Percentiles rank a stretch among this genome's conserved stretches.
phyloP scores from a whole-genome alignment of 2,329 filamentous ascomycete species.

The Diaporthe sp. region DNA sequence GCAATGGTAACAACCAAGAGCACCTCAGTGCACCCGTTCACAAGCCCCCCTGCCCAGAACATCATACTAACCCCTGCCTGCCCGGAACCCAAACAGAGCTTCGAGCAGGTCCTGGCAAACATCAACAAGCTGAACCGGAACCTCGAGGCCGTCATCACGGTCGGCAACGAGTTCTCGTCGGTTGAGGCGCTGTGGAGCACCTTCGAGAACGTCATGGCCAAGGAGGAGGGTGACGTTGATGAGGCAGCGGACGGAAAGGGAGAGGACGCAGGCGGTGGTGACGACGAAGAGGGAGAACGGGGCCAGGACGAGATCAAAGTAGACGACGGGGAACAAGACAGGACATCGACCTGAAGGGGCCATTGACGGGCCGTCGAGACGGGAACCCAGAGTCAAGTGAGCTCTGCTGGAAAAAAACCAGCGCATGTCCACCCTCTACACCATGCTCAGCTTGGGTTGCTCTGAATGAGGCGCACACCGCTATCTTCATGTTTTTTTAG shows the following conservation, averaged over 20 bases:
- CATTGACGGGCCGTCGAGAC: no score
- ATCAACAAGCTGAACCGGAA: constrained; percentile 96
- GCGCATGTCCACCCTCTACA: background rate
- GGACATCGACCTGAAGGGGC: background rate
- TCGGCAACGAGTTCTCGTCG: constrained; percentile 97
- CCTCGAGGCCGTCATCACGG: constrained; percentile 90
- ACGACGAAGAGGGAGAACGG: background rate
- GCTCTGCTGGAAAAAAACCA: background rate
- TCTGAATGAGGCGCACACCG: constrained; percentile 23
- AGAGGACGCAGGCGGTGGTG: constrained; percentile 12
- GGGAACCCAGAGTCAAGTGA: background rate
- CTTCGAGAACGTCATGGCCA: constrained; percentile 96
- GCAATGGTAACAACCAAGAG: constrained; percentile 68
- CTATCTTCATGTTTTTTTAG: constrained; percentile 5
- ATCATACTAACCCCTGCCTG: background rate
- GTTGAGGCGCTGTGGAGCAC: constrained; percentile 98
- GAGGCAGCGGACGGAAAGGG: constrained; percentile 46
- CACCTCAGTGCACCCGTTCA: background rate
- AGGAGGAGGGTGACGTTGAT: constrained; percentile 62
- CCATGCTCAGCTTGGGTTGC: background rate
- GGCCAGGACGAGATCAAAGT: constrained; percentile 3
- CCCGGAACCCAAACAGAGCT: constrained; percentile 62
- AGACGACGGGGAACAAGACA: background rate
- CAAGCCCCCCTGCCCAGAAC: background rate
- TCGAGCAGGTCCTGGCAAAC: constrained; percentile 94